Evolutionary conservation across 805 yeast genomes (phyloP).

Genomic region (Sugiyamaella smithiae): DNA sequence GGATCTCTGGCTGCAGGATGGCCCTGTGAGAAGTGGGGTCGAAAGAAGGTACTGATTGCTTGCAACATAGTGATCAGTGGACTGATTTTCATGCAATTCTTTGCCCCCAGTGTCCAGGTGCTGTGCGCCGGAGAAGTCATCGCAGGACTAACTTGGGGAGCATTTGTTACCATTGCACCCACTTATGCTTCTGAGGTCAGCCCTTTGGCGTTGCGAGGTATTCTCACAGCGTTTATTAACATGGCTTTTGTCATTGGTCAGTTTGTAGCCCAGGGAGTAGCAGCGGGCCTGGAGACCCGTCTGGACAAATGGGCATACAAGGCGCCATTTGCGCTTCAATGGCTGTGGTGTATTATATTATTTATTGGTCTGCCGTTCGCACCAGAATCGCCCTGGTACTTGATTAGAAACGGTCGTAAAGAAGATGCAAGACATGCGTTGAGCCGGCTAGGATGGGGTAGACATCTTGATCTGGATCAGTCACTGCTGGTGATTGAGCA

Average conservation of each 20-base stretch:
- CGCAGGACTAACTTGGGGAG: constrained; percentile 51
- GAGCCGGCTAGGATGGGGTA: constrained; percentile 40
- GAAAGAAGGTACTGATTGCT: constrained; percentile 42
- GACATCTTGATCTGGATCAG: constrained; percentile 39
- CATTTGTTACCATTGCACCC: constrained; percentile 50
- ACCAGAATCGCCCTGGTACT: constrained; percentile 57
- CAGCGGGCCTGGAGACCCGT: constrained; percentile 36
- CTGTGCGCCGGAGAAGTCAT: constrained; percentile 41
- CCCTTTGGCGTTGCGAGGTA: constrained; percentile 49
- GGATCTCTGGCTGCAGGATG: constrained; percentile 48
- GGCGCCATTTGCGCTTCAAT: constrained; percentile 58
- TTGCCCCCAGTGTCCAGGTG: constrained; percentile 41
- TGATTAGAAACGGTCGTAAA: constrained; percentile 42
- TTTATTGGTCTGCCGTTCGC: constrained; percentile 44
- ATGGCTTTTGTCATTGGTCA: constrained; percentile 61
- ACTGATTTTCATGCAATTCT: constrained; percentile 52
- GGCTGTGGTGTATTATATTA: constrained; percentile 57
- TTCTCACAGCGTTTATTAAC: constrained; percentile 52
- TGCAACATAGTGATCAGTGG: constrained; percentile 37
- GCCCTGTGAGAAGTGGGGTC: constrained; percentile 46
- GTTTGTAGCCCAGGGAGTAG: constrained; percentile 54
- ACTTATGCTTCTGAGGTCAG: constrained; percentile 59
- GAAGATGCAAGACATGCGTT: constrained; percentile 45
- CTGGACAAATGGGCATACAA: constrained; percentile 43
- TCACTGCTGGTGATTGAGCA: constrained; percentile 46